Evolutionary conservation across 495 filamentous ascomycete species (phyloP).

Genomic region (Trichoderma orchidacearum): DNA sequence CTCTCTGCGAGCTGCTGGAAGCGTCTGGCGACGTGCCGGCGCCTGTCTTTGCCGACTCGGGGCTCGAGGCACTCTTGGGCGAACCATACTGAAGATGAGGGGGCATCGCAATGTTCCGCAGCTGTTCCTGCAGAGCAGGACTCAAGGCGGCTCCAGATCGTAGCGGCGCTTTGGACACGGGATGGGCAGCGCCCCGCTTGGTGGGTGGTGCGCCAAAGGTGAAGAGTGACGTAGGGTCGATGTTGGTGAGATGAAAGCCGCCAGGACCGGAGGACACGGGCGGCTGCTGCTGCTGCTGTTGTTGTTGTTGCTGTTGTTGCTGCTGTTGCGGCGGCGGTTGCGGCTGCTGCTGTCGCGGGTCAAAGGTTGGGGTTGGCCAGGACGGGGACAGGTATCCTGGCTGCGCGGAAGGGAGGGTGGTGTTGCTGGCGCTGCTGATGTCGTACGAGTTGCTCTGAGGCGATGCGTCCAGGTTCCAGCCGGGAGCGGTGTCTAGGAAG

Average conservation of each 20-base stretch:
- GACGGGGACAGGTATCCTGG: constrained; percentile 15
- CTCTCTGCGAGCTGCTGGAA: constrained; percentile 27
- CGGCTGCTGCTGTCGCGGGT: constrained; percentile 5
- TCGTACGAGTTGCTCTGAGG: constrained; percentile 7
- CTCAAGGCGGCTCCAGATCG: constrained; percentile 20
- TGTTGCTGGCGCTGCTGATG: constrained; percentile 7
- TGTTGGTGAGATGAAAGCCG: constrained; percentile 1
- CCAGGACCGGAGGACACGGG: neutral
- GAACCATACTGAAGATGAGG: constrained; percentile 39
- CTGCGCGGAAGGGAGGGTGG: constrained; percentile 3
- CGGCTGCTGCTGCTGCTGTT: constrained; percentile 13
- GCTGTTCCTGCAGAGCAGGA: constrained; percentile 37
- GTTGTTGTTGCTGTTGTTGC: constrained; percentile 9
- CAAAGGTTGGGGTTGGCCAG: constrained; percentile 12
- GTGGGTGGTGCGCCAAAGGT: neutral
- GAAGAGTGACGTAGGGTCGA: constrained; percentile 11
- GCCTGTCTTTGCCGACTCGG: constrained; percentile 28
- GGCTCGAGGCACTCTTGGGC: constrained; percentile 35
- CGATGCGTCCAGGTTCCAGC: constrained; percentile 3
- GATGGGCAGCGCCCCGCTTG: neutral
- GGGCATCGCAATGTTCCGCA: constrained; percentile 44
- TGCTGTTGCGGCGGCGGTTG: constrained; percentile 7
- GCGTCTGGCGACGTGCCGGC: constrained; percentile 32
- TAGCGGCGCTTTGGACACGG: neutral
- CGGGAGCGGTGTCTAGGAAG: constrained; percentile 29